Base-by-base conservation (phyloP, 345 rosid genomes). In the Cardamine occulta region DNA sequence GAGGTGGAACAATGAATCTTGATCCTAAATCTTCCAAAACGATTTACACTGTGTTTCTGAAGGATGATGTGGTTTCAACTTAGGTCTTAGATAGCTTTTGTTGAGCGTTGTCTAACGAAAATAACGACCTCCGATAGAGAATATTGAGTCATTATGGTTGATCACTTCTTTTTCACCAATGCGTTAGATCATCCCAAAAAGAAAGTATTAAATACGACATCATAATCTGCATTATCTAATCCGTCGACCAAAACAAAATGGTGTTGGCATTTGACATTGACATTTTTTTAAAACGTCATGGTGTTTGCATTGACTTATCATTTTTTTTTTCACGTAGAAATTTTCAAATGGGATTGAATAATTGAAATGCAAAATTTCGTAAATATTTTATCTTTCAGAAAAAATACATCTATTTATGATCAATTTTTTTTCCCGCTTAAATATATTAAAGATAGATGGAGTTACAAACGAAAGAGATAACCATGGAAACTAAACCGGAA, bases 201-300 rank as follows among this genome's bases (percentile, higher is more conserved):
- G 8, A n/a, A 7, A 4, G 12, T 31, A 57, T 56, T 26, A 14
- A 6, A 31, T 1, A 56, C 40, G 23, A 3, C 13, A 3, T 7
- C 61, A 1, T n/a, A 32, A 31, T 57, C 8, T 58, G 63, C 42
- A n/a, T 32, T 17, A 32, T 58, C 8, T 18, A 17, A 34, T 34
- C 8, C 15, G n/a, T 5, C 44, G 26, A 59, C 63, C 44, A 34
- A 32, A 17, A 59, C 44, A 59, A 34, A 10, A 18, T 17, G 4
- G 24, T 32, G 63, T 17, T 58, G 63, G 42, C 63, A 17, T 6
- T 58, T 32, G 63, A 15, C 44, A 9, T 58, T 58, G 63, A 58
- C 26, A n/a, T 58, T 17, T 3, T 58, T 31, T n/a, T 32, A n/a
- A 1, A 15, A 29, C 37, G 7, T 56, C 61, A 58, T 58, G 42